These are phyloP conservation scores for Benincasa hispida DNA, from an alignment of 306 rosid species.

Conservation along the genomic window DNA sequence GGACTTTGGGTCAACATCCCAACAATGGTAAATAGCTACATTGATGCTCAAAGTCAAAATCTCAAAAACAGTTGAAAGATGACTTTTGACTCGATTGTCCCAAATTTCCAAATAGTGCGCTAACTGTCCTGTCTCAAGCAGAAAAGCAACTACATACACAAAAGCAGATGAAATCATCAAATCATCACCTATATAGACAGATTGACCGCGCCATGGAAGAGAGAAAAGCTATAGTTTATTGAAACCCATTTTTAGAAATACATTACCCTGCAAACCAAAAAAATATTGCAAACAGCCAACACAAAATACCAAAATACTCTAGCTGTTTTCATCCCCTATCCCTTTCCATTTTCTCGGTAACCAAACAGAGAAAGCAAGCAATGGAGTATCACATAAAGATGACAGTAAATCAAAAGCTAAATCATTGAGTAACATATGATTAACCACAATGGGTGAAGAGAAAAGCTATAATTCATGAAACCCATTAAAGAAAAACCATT, in stretches of 20 bases:
- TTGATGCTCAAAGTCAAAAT: not conserved
- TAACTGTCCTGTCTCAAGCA: not conserved
- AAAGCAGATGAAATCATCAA: not conserved
- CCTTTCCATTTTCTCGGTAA: not conserved
- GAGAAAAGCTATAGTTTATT: not conserved
- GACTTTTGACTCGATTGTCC: not conserved
- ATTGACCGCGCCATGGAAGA: not conserved
- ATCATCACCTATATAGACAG: not conserved
- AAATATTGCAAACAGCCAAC: not conserved
- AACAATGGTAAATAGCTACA: not conserved
- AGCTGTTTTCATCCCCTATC: not conserved
- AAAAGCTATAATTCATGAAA: not conserved
- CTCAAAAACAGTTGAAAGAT: not conserved
- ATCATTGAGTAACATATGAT: not conserved
- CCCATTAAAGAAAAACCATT: not conserved
- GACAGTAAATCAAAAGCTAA: not conserved
- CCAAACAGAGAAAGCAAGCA: not conserved
- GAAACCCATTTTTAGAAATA: not conserved
- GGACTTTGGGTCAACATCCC: too few species aligned
- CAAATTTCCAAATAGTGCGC: not conserved
- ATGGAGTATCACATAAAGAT: not conserved
- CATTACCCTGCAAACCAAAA: not conserved
- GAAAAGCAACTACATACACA: not conserved
- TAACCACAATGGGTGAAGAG: not conserved
- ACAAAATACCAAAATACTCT: not conserved